These are phyloP conservation scores for Trichosporon asahii DNA, from an alignment of 1,284 basidiomycete species.

Conservation along the genomic window DNA sequence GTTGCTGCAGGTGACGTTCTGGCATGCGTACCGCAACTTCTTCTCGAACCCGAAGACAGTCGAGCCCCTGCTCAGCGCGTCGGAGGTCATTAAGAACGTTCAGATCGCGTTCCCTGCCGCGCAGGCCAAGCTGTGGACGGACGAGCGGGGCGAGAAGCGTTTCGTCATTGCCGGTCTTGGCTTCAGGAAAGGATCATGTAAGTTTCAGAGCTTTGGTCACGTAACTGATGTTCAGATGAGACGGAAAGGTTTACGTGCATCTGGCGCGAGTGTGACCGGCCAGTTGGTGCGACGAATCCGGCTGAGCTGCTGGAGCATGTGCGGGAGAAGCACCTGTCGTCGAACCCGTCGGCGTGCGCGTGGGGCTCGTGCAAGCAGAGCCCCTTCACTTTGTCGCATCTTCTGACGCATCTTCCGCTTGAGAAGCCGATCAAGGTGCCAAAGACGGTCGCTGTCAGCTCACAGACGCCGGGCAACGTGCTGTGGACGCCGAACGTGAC, in stretches of 20 bases:
- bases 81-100: conserved; percentile 51
- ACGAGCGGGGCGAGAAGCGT: conserved; percentile 38
- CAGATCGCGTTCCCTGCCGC: conserved; percentile 47
- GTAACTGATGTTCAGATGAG: conserved; percentile 31
- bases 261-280: conserved; percentile 35
- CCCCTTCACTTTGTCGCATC: conserved; percentile 37
- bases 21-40: conserved; percentile 49
- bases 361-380: conserved; percentile 40
- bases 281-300: conserved; percentile 25
- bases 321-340: conserved; percentile 28
- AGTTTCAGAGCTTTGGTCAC: conserved; percentile 14
- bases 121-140: conserved; percentile 38
- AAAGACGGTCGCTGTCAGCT: conserved; percentile 23
- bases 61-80: conserved; percentile 43
- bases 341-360: conserved; percentile 27
- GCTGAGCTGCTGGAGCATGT: conserved; percentile 36
- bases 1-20: conserved; percentile 49
- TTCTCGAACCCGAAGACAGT: conserved; percentile 38
- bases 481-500: conserved; percentile 26
- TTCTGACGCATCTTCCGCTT: conserved; percentile 44
- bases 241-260: conserved; percentile 38
- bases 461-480: conserved; percentile 16
- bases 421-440: conserved; percentile 16
- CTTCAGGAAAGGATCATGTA: conserved; percentile 39
- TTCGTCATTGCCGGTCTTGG: conserved; percentile 50